A percentile compares a stretch with the other conserved stretches of the same genome.
phyloP scores from a whole-genome alignment of 1,139 yeast species.

The Tardiomyces depauwii region DNA sequence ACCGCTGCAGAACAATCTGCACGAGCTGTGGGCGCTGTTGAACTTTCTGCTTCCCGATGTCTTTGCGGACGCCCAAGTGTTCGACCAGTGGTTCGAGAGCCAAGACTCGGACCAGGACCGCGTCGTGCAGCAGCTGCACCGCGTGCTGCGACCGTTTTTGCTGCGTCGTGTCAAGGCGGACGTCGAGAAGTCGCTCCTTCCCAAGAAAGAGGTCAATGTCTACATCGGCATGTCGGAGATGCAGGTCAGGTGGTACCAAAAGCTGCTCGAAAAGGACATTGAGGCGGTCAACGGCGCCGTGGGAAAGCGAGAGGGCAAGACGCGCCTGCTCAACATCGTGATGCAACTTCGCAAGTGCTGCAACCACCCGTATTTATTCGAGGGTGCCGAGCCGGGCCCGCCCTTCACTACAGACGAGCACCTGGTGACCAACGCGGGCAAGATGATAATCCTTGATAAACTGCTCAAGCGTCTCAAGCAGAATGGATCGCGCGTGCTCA shows the following conservation, averaged over 20 bases:
- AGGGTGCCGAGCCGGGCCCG: constrained; percentile 99
- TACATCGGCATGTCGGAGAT: constrained; percentile 91
- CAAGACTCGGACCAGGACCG: constrained; percentile 38
- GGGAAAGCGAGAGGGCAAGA: constrained; percentile 83
- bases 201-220: constrained; percentile 80
- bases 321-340: constrained; percentile 80
- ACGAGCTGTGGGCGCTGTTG: constrained; percentile 90
- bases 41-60: constrained; percentile 91
- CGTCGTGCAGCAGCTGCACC: constrained; percentile 76
- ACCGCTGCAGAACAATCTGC: constrained; percentile 87
- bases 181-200: constrained; percentile 82
- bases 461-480: constrained; percentile 57
- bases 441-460: constrained; percentile 82
- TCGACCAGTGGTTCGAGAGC: constrained; percentile 78
- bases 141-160: constrained; percentile 76
- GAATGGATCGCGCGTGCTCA: constrained; percentile 82
- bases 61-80: constrained; percentile 79
- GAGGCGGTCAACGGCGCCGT: constrained; percentile 93
- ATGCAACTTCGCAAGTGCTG: constrained; percentile 97
- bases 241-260: constrained; percentile 89
- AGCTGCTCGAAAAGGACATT: constrained; percentile 79
- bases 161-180: constrained; percentile 85
- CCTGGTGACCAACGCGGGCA: constrained; percentile 75
- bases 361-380: constrained; percentile 92
- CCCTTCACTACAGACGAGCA: constrained; percentile 97